Evolutionary conservation across 805 yeast species (phyloP), one percentile per base, ranked within the genome.

Genomic region (Barnettozyma salicaria): DNA sequence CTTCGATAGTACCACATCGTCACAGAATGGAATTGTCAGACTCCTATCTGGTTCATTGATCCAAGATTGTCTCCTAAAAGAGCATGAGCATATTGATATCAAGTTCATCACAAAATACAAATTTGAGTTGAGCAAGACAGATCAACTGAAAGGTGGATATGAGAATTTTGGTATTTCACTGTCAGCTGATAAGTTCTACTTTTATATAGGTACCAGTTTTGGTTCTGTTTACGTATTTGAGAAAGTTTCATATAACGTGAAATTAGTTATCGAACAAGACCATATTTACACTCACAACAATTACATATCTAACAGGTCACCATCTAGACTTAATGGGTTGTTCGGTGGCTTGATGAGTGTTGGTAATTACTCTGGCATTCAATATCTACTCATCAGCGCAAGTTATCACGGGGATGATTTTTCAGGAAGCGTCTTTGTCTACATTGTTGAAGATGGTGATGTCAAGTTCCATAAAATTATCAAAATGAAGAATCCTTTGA

Each of bases 391-490:
- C 4, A 35, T 46, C 8, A 28, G 48, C 18, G 39, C 49, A 4
- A 43, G 33, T 19, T 41, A 41, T 2, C 23, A 33, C 23, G 34
- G 28, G 5, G 58, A 67, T 41, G 34, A 51, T 8, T 56, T 63
- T 26, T 58, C 70, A 33, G 82, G 81, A 4, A 55, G 61, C 4
- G 60, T 65, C 1, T 61, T 63, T 39, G 41, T 64, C 3, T 69
- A 63, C 27, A 24, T 27, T 2, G 20, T 37, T 3, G 25, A 32
- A 1, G 14, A 16, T 2, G 30, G 25, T 10, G 37, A 21, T 11
- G 11, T 35, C 2, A 7, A 14, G 2, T 30, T 19, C 7, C 9
- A 17, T 11, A 12, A 12, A 14, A 14, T 29, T 13, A 37, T 37
- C 11, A 32, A 36, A 7, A 10, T 37, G 9, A 18, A 16, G 14